Evolutionary conservation across 2,329 filamentous ascomycete genomes (phyloP), one percentile per base, ranked within the genome.

Genomic region (Chrysoporthe puriensis): DNA sequence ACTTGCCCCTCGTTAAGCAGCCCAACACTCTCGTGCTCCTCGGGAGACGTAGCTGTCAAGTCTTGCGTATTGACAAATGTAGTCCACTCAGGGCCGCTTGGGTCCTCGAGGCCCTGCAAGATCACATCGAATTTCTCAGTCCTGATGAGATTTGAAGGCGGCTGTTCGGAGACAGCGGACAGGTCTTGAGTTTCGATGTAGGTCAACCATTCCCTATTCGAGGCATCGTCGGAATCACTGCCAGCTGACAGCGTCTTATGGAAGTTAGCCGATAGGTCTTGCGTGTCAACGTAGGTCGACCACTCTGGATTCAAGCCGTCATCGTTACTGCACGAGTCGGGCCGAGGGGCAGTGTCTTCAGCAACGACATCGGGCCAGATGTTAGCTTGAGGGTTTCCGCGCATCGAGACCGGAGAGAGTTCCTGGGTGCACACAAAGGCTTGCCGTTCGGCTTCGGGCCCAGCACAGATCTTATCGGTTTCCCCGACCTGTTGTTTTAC

Each of bases 201-300:
- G 5, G 66, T 70, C 21, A 62, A 65, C 68, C 68, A 70, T 1
- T 68, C 68, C 16, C 58, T 48, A 13, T 61, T n/a, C 6, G 66
- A 70, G 13, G 43, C 14, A 26, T 59, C 63, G 40, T 36, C 36
- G 44, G 59, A 18, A 32, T 34, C 60, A 43, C 36, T 40, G n/a
- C 16, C 36, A 32, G 11, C 18, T 8, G 56, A 32, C 32, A 16
- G 6, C 11, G 3, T 16, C 32, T 40, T n/a, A n/a, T 18, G n/a
- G n/a, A 59, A 44, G 14, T n/a, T 8, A 61, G 54, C 48, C 16
- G 50, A 32, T 18, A 36, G 34, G 44, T 52, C 18, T 36, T 70
- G 58, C 2, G 62, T 60, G 14, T 63, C 54, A 4, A 65, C 4
- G 40, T 57, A 66, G 6, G 58, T 66, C 46, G 66, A 65, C 54